phyloP scores from a whole-genome alignment of 768 basidiomycete genomes.

The Rhodosporidiobolus odoratus region DNA sequence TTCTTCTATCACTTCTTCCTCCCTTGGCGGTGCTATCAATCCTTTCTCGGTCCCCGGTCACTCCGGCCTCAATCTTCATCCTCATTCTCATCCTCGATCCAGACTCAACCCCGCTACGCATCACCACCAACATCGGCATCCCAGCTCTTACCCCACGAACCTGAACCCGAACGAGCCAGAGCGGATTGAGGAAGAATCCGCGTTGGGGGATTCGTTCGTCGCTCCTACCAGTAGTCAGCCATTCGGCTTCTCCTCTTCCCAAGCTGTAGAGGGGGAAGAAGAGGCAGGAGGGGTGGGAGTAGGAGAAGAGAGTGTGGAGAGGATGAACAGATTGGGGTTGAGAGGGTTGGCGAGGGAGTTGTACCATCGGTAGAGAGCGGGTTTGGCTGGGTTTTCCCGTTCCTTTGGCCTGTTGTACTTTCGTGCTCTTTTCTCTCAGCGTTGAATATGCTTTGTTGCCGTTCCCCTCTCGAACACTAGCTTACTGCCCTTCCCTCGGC shows the following conservation, averaged over 20 bases:
- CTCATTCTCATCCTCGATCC: too few relatives aligned
- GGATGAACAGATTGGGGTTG: not conserved
- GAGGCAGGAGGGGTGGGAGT: not conserved
- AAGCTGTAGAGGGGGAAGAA: slow-evolving; percentile 13
- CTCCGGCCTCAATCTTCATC: not conserved
- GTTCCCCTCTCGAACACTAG: not conserved
- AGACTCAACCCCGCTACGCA: not conserved
- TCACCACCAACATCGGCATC: not conserved
- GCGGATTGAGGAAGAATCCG: slow-evolving; percentile 18
- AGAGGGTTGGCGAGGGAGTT: slow-evolving; percentile 10
- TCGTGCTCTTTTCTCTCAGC: not conserved
- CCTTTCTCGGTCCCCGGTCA: not conserved
- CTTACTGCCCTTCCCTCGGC: not conserved
- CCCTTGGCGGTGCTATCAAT: slow-evolving; percentile 4
- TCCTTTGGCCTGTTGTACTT: not conserved
- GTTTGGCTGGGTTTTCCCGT: too few relatives aligned
- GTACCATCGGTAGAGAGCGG: slow-evolving; percentile 7
- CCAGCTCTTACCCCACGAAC: not conserved
- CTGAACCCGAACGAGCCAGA: not conserved
- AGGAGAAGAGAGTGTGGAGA: not conserved
- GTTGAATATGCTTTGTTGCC: not conserved
- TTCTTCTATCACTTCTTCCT: not conserved
- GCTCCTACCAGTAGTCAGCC: slow-evolving; percentile 26
- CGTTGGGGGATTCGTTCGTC: slow-evolving; percentile 22
- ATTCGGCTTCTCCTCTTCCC: slow-evolving; percentile 7